A percentile compares a stretch with the other conserved stretches of the same genome.
Evolutionary conservation across 352 stramenopile species (phyloP).

Genomic region (Hyaloperonospora brassicae): DNA sequence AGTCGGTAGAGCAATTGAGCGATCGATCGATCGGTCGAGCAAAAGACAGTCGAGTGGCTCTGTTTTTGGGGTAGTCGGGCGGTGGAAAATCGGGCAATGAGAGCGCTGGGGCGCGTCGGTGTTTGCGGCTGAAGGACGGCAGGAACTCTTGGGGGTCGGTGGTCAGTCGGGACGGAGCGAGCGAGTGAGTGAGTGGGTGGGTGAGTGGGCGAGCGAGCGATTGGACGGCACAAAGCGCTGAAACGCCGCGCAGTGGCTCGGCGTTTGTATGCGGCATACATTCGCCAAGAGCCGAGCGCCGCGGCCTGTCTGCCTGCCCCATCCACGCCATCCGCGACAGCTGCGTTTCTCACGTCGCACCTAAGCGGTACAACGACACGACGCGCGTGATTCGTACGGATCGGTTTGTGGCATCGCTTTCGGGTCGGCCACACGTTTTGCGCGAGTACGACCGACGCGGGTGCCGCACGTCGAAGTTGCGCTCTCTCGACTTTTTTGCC

Average conservation of each 20-base stretch:
- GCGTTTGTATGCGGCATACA: slow-evolving; percentile 14
- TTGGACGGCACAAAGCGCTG: slow-evolving; percentile 20
- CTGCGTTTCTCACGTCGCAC: slow-evolving; percentile 21
- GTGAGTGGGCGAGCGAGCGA: slow-evolving; percentile 22
- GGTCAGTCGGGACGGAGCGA: slow-evolving; percentile 8
- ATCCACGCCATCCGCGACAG: slow-evolving; percentile 14
- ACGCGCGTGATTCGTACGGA: slow-evolving; percentile 8
- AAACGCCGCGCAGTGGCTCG: slow-evolving; percentile 19
- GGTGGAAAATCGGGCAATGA: slow-evolving; percentile 24
- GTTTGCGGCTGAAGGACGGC: no score
- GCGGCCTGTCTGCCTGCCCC: slow-evolving; percentile 1
- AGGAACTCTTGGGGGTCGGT: background rate
- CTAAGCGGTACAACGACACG: slow-evolving; percentile 12
- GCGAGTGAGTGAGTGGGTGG: slow-evolving; percentile 17
- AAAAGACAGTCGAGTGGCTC: background rate
- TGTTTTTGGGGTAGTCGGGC: background rate
- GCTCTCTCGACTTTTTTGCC: no score
- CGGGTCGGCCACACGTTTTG: slow-evolving; percentile 9
- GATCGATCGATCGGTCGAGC: no score
- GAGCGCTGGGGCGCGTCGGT: no score
- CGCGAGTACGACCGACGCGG: no score
- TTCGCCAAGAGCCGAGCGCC: no score
- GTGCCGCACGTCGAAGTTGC: no score
- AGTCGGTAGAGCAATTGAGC: no score
- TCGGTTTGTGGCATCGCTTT: slow-evolving; percentile 11